These are phyloP conservation scores for Gyromitra esculenta DNA, from an alignment of 2,329 filamentous ascomycete species.

Conservation along the genomic window DNA sequence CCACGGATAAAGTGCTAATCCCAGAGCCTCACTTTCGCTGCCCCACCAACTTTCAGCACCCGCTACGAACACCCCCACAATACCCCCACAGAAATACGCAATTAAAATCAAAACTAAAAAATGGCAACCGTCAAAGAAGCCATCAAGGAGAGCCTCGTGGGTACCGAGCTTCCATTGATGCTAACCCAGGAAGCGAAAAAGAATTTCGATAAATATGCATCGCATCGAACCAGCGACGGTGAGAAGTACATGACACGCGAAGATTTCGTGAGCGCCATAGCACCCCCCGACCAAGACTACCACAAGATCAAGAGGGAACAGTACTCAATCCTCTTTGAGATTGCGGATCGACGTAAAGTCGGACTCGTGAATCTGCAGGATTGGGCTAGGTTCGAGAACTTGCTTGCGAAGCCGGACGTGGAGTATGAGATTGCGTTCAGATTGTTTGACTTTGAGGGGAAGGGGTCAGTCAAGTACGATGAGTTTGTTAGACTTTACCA, in stretches of 20 bases:
- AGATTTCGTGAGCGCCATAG: constrained; percentile 91
- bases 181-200: constrained; percentile 78
- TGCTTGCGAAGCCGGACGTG: constrained; percentile 91
- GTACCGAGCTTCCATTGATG: constrained; percentile 34
- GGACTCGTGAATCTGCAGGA: constrained; percentile 82
- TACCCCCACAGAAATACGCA: not conserved
- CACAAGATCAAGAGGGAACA: constrained; percentile 98
- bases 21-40: constrained; percentile 33
- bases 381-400: constrained; percentile 93
- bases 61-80: not conserved
- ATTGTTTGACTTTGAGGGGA: constrained; percentile 87
- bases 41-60: constrained; percentile 5
- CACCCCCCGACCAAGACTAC: constrained; percentile 86
- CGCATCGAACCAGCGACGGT: constrained; percentile 75
- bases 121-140: constrained; percentile 69
- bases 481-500: constrained; percentile 87
- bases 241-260: constrained; percentile 82
- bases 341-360: constrained; percentile 80
- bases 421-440: constrained; percentile 99
- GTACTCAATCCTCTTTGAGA: constrained; percentile 89
- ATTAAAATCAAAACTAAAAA: not conserved
- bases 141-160: constrained; percentile 78
- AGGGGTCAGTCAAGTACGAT: constrained; percentile 87
- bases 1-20: constrained; percentile 34
- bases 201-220: constrained; percentile 78